phyloP scores from a whole-genome alignment of 208 protist species.

The Naegleria fowleri region DNA sequence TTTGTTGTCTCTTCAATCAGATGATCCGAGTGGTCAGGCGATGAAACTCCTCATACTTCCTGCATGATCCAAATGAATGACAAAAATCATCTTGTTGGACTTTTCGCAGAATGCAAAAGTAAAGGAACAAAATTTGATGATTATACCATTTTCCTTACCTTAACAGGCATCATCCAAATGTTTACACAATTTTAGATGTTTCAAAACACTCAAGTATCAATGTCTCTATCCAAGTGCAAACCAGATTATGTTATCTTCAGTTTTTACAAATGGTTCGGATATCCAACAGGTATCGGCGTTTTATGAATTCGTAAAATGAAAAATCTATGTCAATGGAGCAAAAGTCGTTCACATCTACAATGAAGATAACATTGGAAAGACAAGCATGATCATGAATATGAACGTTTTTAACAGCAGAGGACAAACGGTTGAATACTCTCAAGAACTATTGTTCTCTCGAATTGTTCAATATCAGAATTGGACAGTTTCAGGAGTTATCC shows the following conservation, averaged over 20 bases:
- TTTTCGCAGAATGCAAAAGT: slow-evolving; percentile 64
- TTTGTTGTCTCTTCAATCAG: too few relatives aligned
- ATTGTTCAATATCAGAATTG: neutral
- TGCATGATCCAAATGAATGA: too few relatives aligned
- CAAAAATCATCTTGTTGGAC: slow-evolving; percentile 58
- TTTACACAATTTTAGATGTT: slow-evolving; percentile 61
- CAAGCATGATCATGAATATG: neutral
- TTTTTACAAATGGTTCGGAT: slow-evolving; percentile 75
- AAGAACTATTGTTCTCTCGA: neutral
- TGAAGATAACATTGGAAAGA: neutral
- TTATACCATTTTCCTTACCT: neutral
- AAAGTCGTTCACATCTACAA: neutral
- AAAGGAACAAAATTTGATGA: slow-evolving; percentile 38
- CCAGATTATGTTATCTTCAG: slow-evolving; percentile 60
- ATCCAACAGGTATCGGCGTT: slow-evolving; percentile 61
- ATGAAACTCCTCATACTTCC: too few relatives aligned
- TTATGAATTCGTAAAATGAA: slow-evolving; percentile 49
- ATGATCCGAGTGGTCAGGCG: too few relatives aligned
- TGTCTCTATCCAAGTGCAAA: slow-evolving; percentile 34
- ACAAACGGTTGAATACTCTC: neutral
- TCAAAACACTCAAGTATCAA: slow-evolving; percentile 48
- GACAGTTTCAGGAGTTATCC: neutral
- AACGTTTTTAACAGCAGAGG: neutral
- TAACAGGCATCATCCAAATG: slow-evolving; percentile 23
- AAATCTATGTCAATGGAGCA: neutral